Percentiles rank a stretch among this genome's conserved stretches.
Evolutionary conservation across 2,329 filamentous ascomycete genomes (phyloP).

Genomic region (Penicillium expansum): DNA sequence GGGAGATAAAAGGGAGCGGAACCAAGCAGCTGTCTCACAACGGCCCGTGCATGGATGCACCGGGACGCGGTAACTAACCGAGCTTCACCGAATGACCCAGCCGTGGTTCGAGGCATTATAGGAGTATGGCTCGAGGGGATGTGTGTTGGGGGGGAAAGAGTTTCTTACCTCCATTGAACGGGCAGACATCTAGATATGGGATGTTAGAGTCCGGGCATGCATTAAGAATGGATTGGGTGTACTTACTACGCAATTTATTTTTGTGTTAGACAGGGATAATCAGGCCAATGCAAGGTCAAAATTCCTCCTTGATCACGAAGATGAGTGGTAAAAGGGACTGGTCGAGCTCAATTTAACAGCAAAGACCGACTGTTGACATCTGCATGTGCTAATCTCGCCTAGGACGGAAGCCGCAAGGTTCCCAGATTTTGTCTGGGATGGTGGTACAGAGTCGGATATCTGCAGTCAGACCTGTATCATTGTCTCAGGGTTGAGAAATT

Average conservation of each 20-base stretch:
- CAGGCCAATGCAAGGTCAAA: not conserved
- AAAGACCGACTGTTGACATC: conserved; percentile 3
- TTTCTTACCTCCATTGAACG: conserved; percentile 14
- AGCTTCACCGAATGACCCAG: conserved; percentile 5
- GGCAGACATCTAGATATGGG: not conserved
- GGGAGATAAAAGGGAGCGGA: conserved; percentile 4
- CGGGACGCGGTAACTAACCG: conserved; percentile 7
- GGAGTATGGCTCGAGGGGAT: not conserved
- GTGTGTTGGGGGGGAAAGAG: not conserved
- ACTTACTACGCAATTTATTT: conserved; percentile 2
- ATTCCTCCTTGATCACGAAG: not conserved
- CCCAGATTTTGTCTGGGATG: not conserved
- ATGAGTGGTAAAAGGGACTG: conserved; percentile 1
- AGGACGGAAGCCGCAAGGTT: not conserved
- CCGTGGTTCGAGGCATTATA: not conserved
- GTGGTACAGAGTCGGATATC: conserved; percentile 5
- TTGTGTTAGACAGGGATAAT: not conserved
- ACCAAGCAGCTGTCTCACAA: conserved; percentile 20
- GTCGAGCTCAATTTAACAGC: conserved; percentile 9
- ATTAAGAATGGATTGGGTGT: no score
- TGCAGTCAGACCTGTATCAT: conserved; percentile 8
- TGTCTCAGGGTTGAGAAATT: not conserved
- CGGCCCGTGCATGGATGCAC: conserved; percentile 13
- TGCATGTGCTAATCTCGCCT: conserved; percentile 9
- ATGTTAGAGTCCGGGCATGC: not conserved